Conservation (phyloP, 1,139 yeast species). For the Pichia sp. region DNA sequence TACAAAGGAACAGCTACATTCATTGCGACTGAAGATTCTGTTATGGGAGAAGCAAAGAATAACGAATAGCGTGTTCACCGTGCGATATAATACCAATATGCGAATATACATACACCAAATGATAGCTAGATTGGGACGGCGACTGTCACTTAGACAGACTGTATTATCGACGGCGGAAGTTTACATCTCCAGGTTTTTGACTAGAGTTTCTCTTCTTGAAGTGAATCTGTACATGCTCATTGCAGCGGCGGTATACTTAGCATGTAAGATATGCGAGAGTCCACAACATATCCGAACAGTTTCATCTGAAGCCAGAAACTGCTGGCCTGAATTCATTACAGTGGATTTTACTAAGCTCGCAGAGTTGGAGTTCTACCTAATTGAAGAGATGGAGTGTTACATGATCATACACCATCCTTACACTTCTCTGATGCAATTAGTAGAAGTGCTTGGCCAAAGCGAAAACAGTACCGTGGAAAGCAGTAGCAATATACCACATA, state of each 20-base stretch:
- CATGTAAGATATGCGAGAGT: slow-evolving; percentile 91
- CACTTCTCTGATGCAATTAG: slow-evolving; percentile 58
- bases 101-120: slow-evolving; percentile 64
- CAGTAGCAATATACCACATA: too few relatives aligned
- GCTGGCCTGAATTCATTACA: slow-evolving; percentile 95
- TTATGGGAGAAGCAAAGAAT: slow-evolving; percentile 12
- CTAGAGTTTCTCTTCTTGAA: slow-evolving; percentile 69
- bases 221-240: slow-evolving; percentile 74
- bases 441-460: slow-evolving; percentile 38
- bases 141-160: slow-evolving; percentile 70
- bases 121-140: slow-evolving; percentile 67
- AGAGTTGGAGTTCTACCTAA: slow-evolving; percentile 88
- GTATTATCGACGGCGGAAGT: slow-evolving; percentile 88
- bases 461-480: too few relatives aligned
- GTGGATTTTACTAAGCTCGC: slow-evolving; percentile 91
- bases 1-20: slow-evolving; percentile 22
- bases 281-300: slow-evolving; percentile 89
- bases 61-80: slow-evolving; percentile 2
- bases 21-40: slow-evolving; percentile 3
- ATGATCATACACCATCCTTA: slow-evolving; percentile 88
- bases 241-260: slow-evolving; percentile 80
- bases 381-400: slow-evolving; percentile 82
- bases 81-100: slow-evolving; percentile 49
- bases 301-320: slow-evolving; percentile 73
- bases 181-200: slow-evolving; percentile 66